These are phyloP conservation scores for Zarea fungicola DNA, from an alignment of 2,329 filamentous ascomycete genomes.

Conservation along the genomic window DNA sequence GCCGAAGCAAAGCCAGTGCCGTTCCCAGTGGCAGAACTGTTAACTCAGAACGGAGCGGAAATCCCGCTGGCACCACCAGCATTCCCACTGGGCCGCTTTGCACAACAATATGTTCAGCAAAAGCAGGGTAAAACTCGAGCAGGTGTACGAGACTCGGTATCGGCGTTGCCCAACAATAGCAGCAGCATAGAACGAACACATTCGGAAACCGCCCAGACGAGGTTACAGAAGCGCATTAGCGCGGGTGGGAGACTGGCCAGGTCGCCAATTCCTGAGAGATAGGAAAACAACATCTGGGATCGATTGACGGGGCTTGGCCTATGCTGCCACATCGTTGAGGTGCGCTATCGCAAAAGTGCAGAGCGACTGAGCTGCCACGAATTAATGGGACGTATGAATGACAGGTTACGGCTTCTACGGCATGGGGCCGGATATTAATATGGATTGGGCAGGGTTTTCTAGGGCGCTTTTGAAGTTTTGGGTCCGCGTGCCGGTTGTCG, in stretches of 20 bases:
- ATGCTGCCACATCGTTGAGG: slow-evolving; percentile 31
- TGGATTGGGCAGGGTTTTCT: background rate
- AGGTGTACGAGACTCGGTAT: slow-evolving; percentile 52
- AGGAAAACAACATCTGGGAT: slow-evolving; percentile 40
- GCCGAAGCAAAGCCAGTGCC: slow-evolving; percentile 52
- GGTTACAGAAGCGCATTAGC: slow-evolving; percentile 73
- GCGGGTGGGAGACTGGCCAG: slow-evolving; percentile 68
- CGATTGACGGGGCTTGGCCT: slow-evolving; percentile 33
- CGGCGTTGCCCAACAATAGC: slow-evolving; percentile 50
- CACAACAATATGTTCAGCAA: slow-evolving; percentile 79
- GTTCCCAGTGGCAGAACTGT: slow-evolving; percentile 85
- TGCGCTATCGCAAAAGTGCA: slow-evolving; percentile 22
- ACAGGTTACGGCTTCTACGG: slow-evolving; percentile 1
- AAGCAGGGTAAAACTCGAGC: slow-evolving; percentile 50
- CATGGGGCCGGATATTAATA: slow-evolving; percentile 3
- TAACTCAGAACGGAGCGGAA: slow-evolving; percentile 90
- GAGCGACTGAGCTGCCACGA: slow-evolving; percentile 8
- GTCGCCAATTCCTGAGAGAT: slow-evolving; percentile 57
- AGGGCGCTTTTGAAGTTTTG: background rate
- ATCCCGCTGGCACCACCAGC: slow-evolving; percentile 71
- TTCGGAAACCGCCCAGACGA: slow-evolving; percentile 57
- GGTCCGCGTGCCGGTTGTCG: background rate
- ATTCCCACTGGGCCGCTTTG: slow-evolving; percentile 76
- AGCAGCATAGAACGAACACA: slow-evolving; percentile 45
- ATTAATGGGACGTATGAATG: slow-evolving; percentile 6